phyloP scores from a whole-genome alignment of 139 green algal species.

The Picochlorum sp. region DNA sequence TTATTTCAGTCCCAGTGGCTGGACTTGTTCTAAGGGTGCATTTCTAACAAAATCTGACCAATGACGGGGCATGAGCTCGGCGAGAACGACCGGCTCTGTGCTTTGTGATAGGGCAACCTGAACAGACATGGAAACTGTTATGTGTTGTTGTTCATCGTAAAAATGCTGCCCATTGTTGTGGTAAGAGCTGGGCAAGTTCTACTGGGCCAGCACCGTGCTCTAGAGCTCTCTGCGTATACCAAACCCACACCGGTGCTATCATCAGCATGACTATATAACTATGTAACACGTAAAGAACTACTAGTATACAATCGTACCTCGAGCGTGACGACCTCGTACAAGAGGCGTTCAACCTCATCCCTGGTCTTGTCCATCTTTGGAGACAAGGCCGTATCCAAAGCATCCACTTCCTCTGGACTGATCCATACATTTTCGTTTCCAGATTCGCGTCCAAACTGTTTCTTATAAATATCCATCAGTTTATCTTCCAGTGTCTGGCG shows the following conservation, averaged over 20 bases:
- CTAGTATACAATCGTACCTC: conserved; percentile 33
- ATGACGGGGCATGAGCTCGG: conserved; percentile 70
- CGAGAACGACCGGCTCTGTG: conserved; percentile 58
- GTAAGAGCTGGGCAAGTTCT: conserved; percentile 73
- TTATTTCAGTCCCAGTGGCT: conserved; percentile 24
- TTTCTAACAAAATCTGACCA: conserved; percentile 85
- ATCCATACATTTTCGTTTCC: conserved; percentile 66
- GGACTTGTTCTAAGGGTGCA: conserved; percentile 54
- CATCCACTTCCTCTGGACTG: conserved; percentile 57
- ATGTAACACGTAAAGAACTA: background rate
- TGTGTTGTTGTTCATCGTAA: conserved; percentile 43
- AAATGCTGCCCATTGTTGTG: conserved; percentile 71
- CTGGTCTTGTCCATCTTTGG: conserved; percentile 72
- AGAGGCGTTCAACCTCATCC: conserved; percentile 49
- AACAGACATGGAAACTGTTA: conserved; percentile 16
- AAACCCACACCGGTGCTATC: too few relatives aligned
- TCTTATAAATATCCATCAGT: conserved; percentile 18
- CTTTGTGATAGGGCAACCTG: conserved; percentile 45
- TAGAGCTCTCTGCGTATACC: conserved; percentile 34
- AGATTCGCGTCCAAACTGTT: background rate
- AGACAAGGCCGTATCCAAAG: conserved; percentile 50
- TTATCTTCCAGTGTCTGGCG: conserved; percentile 25
- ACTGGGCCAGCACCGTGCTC: conserved; percentile 40
- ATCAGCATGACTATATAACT: background rate
- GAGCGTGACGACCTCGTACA: conserved; percentile 68